A percentile compares a stretch with the other conserved stretches of the same genome.
These are phyloP conservation scores for Aphanomyces euteiches DNA, from an alignment of 352 stramenopile species.

Conservation along the genomic window DNA sequence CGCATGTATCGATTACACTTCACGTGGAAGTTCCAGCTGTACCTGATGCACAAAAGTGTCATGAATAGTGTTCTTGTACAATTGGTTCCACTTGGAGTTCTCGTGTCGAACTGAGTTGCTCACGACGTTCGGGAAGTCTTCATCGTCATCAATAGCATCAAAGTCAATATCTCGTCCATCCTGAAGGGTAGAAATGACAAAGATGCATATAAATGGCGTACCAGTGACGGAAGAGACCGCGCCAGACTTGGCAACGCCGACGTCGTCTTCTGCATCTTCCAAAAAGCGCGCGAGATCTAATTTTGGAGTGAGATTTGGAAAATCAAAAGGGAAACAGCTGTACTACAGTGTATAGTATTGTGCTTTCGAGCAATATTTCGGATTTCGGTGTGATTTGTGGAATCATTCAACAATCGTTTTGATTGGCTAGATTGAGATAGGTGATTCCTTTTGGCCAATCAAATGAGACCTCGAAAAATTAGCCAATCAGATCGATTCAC, in stretches of 20 bases:
- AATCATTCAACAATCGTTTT: no score
- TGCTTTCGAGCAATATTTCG: no score
- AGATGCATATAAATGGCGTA: background rate
- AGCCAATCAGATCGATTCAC: no score
- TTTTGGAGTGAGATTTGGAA: background rate
- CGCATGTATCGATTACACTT: background rate
- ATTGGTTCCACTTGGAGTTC: slow-evolving; percentile 9
- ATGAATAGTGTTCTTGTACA: slow-evolving; percentile 20
- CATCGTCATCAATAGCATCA: slow-evolving; percentile 2
- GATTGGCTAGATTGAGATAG: no score
- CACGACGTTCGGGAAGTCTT: slow-evolving; percentile 10
- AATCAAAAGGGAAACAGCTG: background rate
- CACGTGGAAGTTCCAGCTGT: background rate
- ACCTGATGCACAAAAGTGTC: slow-evolving; percentile 13
- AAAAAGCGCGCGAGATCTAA: background rate
- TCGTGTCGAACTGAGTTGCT: slow-evolving; percentile 18
- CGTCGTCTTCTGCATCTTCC: background rate
- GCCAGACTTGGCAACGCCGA: background rate
- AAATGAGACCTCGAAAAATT: no score
- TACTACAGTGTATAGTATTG: no score
- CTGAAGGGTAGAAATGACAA: background rate
- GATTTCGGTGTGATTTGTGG: no score
- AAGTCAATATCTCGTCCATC: background rate
- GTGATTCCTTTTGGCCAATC: no score
- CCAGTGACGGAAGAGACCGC: background rate